Conservation (phyloP, 1,139 yeast genomes). For the Arxiozyma bovina region DNA sequence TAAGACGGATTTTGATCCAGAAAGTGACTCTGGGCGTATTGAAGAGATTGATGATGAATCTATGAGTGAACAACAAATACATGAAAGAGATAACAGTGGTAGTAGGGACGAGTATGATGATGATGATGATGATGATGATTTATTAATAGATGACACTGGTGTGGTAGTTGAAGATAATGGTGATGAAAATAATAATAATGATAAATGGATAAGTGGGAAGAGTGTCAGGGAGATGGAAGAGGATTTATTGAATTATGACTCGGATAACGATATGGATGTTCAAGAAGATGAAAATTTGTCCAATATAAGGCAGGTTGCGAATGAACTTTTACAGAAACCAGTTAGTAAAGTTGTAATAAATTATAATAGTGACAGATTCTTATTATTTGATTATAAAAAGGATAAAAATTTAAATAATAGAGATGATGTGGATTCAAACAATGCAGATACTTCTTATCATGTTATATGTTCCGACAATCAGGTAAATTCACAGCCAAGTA, state of each 20-base stretch:
- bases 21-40: background rate
- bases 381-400: conserved; percentile 18
- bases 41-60: background rate
- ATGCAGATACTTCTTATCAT: conserved; percentile 7
- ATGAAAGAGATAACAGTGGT: too few relatives aligned
- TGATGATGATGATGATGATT: conserved; percentile 1
- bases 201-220: background rate
- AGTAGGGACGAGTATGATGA: background rate
- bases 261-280: conserved; percentile 1
- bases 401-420: too few relatives aligned
- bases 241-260: conserved; percentile 15
- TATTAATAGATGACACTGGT: conserved; percentile 11
- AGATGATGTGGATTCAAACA: background rate
- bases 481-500: conserved; percentile 17
- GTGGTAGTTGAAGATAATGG: conserved; percentile 12
- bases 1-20: background rate
- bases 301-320: conserved; percentile 16
- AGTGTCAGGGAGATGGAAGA: conserved; percentile 9
- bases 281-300: conserved; percentile 3
- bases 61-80: background rate
- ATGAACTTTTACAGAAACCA: conserved; percentile 10
- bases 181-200: background rate
- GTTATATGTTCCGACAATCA: conserved; percentile 19
- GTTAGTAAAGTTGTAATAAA: conserved; percentile 16
- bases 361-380: conserved; percentile 15